A percentile compares a stretch with the other conserved stretches of the same genome.
Evolutionary conservation across 306 rosid species (phyloP).

Genomic region (Casuarina cunninghamiana): DNA sequence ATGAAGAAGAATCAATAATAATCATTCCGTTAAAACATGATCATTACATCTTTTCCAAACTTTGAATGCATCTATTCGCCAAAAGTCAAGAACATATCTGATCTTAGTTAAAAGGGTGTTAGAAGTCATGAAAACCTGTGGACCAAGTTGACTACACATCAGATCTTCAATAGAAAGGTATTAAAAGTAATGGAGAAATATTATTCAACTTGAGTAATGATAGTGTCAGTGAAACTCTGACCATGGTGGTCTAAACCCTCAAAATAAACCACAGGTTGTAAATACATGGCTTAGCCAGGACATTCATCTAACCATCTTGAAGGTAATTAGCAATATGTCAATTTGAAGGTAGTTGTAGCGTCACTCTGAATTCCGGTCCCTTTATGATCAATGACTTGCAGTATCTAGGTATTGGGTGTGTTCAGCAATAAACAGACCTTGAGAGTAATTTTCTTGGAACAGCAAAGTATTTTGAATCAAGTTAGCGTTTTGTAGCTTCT

Average conservation of each 20-base stretch:
- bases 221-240: not conserved
- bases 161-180: not conserved
- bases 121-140: not conserved
- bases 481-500: not conserved
- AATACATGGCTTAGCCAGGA: not conserved
- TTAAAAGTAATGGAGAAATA: not conserved
- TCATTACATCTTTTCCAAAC: not conserved
- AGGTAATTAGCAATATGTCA: not conserved
- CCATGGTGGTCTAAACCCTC: not conserved
- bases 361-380: constrained; percentile 1
- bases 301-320: not conserved
- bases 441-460: constrained; percentile 1
- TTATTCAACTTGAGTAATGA: not conserved
- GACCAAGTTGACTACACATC: not conserved
- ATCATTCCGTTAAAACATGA: not conserved
- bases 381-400: not conserved
- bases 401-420: not conserved
- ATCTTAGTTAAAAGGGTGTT: not conserved
- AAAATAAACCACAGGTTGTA: not conserved
- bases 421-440: not conserved
- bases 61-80: not conserved
- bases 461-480: not conserved
- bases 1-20: not conserved
- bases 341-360: not conserved
- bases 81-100: not conserved